A percentile compares a stretch with the other conserved stretches of the same genome.
These are phyloP conservation scores for Colletotrichum sp. DNA, from an alignment of 2,329 filamentous ascomycete species.

Conservation along the genomic window DNA sequence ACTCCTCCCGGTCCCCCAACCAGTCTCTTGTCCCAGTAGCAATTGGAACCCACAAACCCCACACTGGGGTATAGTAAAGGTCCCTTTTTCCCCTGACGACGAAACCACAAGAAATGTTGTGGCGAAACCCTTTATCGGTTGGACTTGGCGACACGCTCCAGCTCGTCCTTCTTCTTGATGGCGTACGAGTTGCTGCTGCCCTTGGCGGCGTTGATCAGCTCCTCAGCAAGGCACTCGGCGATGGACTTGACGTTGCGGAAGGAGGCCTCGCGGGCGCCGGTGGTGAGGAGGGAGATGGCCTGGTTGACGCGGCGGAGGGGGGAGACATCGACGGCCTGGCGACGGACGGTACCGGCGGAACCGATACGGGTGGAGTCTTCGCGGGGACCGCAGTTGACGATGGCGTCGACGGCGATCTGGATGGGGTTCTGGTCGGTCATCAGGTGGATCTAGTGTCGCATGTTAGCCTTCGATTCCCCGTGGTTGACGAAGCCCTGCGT, in stretches of 20 bases:
- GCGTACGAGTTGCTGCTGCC: slow-evolving; percentile 99
- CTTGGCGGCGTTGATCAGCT: slow-evolving; percentile 99
- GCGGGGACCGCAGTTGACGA: slow-evolving; percentile 99
- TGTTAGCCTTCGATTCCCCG: slow-evolving; percentile 27
- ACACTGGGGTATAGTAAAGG: not conserved
- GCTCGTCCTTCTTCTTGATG: slow-evolving; percentile 99
- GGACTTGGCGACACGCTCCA: slow-evolving; percentile 99
- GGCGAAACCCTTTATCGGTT: slow-evolving; percentile 85
- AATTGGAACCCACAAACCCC: not conserved
- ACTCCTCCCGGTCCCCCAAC: slow-evolving; percentile 11
- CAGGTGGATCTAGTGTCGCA: slow-evolving; percentile 83
- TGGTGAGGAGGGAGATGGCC: slow-evolving; percentile 98
- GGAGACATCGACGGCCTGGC: slow-evolving; percentile 99
- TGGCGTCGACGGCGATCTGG: slow-evolving; percentile 98
- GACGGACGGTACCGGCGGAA: slow-evolving; percentile 98
- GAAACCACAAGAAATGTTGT: slow-evolving; percentile 12
- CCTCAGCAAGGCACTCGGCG: slow-evolving; percentile 98
- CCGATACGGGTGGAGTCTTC: slow-evolving; percentile 99
- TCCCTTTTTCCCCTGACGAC: not conserved
- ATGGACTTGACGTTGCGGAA: slow-evolving; percentile 99
- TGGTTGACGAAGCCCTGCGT: not conserved
- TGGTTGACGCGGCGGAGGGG: slow-evolving; percentile 99
- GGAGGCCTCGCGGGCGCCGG: slow-evolving; percentile 95
- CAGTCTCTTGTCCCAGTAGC: not conserved
- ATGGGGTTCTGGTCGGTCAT: slow-evolving; percentile 99